These are phyloP conservation scores for Omphalea diandra DNA, from an alignment of 441 rosid genomes.

Conservation along the genomic window DNA sequence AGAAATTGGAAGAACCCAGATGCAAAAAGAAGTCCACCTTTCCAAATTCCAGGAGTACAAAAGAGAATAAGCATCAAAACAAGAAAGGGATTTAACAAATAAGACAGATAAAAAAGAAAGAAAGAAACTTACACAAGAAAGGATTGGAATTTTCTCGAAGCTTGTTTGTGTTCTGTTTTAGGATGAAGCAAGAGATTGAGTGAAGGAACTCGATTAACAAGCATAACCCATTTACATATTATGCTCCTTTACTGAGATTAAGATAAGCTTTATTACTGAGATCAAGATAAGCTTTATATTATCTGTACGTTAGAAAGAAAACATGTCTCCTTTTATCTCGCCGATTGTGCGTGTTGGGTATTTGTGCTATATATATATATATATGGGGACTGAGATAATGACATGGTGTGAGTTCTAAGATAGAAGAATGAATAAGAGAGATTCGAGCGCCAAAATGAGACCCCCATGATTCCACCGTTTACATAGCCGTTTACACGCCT, in stretches of 20 bases:
- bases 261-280: too few relatives aligned
- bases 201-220: constrained; percentile 32
- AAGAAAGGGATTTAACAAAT: constrained; percentile 17
- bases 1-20: constrained; percentile 26
- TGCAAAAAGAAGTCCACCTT: constrained; percentile 34
- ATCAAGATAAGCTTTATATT: too few relatives aligned
- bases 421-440: neutral
- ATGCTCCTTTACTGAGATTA: too few relatives aligned
- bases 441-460: constrained; percentile 10
- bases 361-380: neutral
- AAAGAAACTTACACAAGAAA: constrained; percentile 67
- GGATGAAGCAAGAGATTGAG: constrained; percentile 58
- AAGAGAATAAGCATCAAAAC: constrained; percentile 20
- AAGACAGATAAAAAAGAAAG: constrained; percentile 28
- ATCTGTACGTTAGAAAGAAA: too few relatives aligned
- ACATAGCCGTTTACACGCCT: constrained; percentile 13
- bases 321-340: neutral
- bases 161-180: constrained; percentile 28
- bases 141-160: constrained; percentile 59
- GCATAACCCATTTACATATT: neutral
- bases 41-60: constrained; percentile 26
- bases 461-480: neutral
- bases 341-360: neutral
- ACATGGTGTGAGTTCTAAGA: neutral
- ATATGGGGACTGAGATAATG: neutral